Percentiles rank a stretch among this genome's conserved stretches.
Conservation (phyloP, 257 asterid genomes). For the Solanum clarkiae region DNA sequence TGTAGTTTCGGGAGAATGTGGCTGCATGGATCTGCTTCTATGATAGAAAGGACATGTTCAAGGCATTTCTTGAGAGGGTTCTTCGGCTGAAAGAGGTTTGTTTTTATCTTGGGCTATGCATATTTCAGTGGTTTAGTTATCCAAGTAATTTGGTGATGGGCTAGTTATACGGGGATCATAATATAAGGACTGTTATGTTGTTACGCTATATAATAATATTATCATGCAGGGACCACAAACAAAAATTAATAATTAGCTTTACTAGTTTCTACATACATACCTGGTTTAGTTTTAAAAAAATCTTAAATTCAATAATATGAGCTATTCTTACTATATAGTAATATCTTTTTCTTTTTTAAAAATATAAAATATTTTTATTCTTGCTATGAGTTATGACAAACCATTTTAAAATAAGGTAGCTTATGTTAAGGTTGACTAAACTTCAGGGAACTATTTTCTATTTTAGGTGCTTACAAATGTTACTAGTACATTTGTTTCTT, state of each 20-base stretch:
- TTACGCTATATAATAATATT: neutral
- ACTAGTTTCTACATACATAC: neutral
- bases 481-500: neutral
- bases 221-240: neutral
- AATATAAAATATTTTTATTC: neutral
- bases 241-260: neutral
- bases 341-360: neutral
- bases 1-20: slow-evolving; percentile 98
- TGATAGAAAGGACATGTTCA: slow-evolving; percentile 60
- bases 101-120: neutral
- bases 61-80: slow-evolving; percentile 84
- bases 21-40: slow-evolving; percentile 96
- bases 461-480: neutral
- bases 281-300: neutral
- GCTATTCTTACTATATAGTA: neutral
- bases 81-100: slow-evolving; percentile 80
- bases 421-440: neutral
- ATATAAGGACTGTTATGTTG: neutral
- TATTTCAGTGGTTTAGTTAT: neutral
- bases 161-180: neutral
- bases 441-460: neutral
- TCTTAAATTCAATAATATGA: neutral
- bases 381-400: neutral
- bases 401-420: neutral
- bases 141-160: neutral